Percentiles rank a stretch among this genome's conserved stretches.
phyloP scores from a whole-genome alignment of 352 stramenopile species.

The Pythium oligandrum region DNA sequence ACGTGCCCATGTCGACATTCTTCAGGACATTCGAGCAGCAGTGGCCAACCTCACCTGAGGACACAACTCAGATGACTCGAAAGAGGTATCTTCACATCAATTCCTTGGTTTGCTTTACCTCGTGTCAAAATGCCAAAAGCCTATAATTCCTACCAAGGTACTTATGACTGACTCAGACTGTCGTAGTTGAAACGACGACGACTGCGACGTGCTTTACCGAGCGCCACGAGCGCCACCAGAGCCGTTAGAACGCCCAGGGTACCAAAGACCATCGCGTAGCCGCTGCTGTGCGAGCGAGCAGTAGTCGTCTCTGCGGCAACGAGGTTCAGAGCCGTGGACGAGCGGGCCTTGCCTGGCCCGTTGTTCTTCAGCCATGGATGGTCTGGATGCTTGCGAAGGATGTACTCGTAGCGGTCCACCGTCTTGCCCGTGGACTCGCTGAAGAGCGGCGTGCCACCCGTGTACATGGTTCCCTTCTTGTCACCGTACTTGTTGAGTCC shows the following conservation, averaged over 20 bases:
- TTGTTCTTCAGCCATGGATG: conserved; percentile 40
- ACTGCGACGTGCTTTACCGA: conserved; percentile 25
- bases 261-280: conserved; percentile 20
- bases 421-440: conserved; percentile 53
- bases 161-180: background rate
- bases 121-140: too few relatives aligned
- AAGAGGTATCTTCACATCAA: background rate
- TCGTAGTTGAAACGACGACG: conserved; percentile 51
- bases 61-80: background rate
- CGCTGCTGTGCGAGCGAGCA: background rate
- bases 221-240: conserved; percentile 24
- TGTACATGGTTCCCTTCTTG: conserved; percentile 46
- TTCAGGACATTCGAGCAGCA: conserved; percentile 14
- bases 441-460: conserved; percentile 76
- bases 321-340: background rate
- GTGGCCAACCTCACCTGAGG: conserved; percentile 16
- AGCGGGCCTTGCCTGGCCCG: conserved; percentile 5
- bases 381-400: conserved; percentile 43
- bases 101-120: too few relatives aligned
- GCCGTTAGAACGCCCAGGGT: conserved; percentile 34
- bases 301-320: background rate
- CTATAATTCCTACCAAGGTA: too few relatives aligned
- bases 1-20: conserved; percentile 9
- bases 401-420: conserved; percentile 65
- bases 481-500: conserved; percentile 65